These are phyloP conservation scores for Parathielavia appendiculata DNA, from an alignment of 495 filamentous ascomycete species.

Conservation along the genomic window DNA sequence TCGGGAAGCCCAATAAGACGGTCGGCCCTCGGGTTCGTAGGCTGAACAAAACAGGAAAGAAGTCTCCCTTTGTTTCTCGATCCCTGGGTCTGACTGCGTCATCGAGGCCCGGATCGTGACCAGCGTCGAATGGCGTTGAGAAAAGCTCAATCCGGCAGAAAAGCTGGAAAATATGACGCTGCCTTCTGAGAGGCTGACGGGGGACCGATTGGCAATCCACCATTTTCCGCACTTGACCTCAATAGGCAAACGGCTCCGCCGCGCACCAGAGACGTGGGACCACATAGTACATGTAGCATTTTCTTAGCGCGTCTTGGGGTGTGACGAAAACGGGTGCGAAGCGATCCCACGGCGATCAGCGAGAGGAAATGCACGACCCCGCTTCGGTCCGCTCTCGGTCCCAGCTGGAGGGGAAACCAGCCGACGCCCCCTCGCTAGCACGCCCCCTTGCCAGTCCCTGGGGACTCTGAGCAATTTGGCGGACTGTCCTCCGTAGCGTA, in stretches of 20 bases:
- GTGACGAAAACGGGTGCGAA: constrained; percentile 15
- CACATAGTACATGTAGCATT: constrained; percentile 2
- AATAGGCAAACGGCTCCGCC: constrained; percentile 5
- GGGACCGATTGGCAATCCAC: not conserved
- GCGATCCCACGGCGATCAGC: constrained; percentile 15
- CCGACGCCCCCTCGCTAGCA: constrained; percentile 3
- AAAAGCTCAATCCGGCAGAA: not conserved
- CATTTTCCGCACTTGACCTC: constrained; percentile 4
- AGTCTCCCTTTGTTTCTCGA: not conserved
- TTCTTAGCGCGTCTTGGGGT: constrained; percentile 6
- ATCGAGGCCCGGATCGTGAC: too few relatives aligned
- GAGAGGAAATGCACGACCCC: constrained; percentile 17
- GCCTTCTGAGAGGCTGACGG: not conserved
- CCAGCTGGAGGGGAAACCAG: constrained; percentile 8
- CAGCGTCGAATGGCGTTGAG: too few relatives aligned
- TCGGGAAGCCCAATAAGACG: constrained; percentile 2
- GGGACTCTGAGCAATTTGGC: not conserved
- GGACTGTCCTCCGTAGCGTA: too few relatives aligned
- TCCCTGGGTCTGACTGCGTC: not conserved
- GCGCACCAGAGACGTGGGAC: not conserved
- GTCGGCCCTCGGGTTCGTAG: not conserved
- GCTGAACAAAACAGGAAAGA: not conserved
- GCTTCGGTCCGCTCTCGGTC: constrained; percentile 17
- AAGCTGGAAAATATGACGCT: constrained; percentile 5
- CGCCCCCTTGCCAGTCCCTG: not conserved